Evolutionary conservation across 2,329 filamentous ascomycete species (phyloP).

Genomic region (Fonsecaea nubica): DNA sequence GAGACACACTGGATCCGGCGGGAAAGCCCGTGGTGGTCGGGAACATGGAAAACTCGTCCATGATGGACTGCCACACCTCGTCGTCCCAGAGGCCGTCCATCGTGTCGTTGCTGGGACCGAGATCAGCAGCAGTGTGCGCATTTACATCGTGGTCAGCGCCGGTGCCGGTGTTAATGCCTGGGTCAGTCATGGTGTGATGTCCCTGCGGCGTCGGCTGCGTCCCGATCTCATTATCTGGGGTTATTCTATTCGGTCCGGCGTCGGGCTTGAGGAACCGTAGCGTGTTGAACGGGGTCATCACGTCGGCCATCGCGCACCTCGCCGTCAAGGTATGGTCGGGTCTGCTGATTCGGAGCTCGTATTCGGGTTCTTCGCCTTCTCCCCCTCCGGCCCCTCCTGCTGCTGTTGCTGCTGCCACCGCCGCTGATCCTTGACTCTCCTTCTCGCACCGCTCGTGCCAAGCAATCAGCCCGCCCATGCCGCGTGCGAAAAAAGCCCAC

Average conservation of each 20-base stretch:
- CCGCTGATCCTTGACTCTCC: background rate
- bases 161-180: background rate
- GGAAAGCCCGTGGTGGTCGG: constrained; percentile 18
- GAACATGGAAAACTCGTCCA: constrained; percentile 26
- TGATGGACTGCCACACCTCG: constrained; percentile 24
- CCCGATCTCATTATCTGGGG: too few relatives aligned
- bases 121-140: too few relatives aligned
- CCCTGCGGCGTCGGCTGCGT: background rate
- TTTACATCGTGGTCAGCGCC: background rate
- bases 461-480: constrained; percentile 16
- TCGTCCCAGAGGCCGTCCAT: constrained; percentile 11
- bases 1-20: background rate
- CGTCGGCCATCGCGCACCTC: constrained; percentile 17
- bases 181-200: background rate
- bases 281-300: constrained; percentile 17
- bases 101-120: background rate
- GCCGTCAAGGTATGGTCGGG: background rate
- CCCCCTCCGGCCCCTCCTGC: background rate
- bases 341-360: constrained; percentile 10
- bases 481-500: constrained; percentile 19
- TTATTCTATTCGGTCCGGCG: too few relatives aligned
- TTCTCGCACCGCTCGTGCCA: constrained; percentile 20
- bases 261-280: constrained; percentile 13
- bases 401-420: background rate
- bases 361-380: background rate